Evolutionary conservation across 1,139 yeast genomes (phyloP).

Genomic region (Geotrichum fermentans): DNA sequence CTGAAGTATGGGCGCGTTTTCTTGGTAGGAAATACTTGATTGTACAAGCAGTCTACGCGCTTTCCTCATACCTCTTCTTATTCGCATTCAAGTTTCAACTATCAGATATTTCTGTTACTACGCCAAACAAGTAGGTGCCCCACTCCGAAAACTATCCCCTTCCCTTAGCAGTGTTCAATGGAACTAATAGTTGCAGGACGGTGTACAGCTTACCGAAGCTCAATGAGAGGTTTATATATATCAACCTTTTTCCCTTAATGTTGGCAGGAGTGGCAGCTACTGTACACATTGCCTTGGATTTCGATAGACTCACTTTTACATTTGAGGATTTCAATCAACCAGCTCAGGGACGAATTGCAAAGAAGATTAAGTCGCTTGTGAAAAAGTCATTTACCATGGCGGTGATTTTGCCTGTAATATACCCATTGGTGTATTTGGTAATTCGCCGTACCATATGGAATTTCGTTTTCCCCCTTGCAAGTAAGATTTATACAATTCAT

Average conservation of each 20-base stretch:
- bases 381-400: slow-evolving; percentile 42
- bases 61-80: slow-evolving; percentile 42
- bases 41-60: slow-evolving; percentile 39
- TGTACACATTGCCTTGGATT: slow-evolving; percentile 54
- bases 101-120: slow-evolving; percentile 25
- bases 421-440: slow-evolving; percentile 49
- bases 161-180: not conserved
- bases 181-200: slow-evolving; percentile 25
- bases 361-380: slow-evolving; percentile 37
- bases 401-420: slow-evolving; percentile 32
- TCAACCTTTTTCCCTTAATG: slow-evolving; percentile 42
- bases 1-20: slow-evolving; percentile 44
- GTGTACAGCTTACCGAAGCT: slow-evolving; percentile 50
- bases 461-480: slow-evolving; percentile 31
- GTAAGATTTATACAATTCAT: slow-evolving; percentile 37
- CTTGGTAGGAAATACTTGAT: slow-evolving; percentile 40
- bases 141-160: not conserved
- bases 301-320: slow-evolving; percentile 50
- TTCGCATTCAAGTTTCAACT: slow-evolving; percentile 37
- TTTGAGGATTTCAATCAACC: slow-evolving; percentile 24
- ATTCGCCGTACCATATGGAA: slow-evolving; percentile 47
- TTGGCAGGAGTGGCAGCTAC: slow-evolving; percentile 48
- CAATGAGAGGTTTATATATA: slow-evolving; percentile 59
- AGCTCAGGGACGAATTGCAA: slow-evolving; percentile 37
- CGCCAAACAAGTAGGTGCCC: not conserved